These are phyloP conservation scores for Fragosphaeria purpurea DNA, from an alignment of 2,329 filamentous ascomycete species.

Conservation along the genomic window DNA sequence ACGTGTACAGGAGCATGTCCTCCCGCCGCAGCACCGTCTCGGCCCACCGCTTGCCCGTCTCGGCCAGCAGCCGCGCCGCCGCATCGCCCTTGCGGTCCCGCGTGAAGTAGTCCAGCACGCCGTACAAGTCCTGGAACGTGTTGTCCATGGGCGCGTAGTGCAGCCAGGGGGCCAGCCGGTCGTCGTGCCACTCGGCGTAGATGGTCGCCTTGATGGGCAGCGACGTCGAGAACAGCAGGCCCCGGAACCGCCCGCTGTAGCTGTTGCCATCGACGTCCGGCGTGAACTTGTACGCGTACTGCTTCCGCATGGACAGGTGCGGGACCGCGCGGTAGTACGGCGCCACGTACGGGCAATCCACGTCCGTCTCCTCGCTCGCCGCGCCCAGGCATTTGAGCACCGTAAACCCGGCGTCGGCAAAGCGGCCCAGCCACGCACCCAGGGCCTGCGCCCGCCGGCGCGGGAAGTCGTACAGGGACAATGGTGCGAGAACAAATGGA, in stretches of 20 bases:
- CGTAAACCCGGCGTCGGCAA: constrained; percentile 35
- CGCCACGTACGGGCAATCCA: constrained; percentile 28
- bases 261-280: constrained; percentile 61
- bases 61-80: constrained; percentile 48
- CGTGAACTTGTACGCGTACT: constrained; percentile 51
- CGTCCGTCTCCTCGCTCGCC: constrained; percentile 10
- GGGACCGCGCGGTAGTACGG: constrained; percentile 24
- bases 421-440: constrained; percentile 30
- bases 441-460: constrained; percentile 20
- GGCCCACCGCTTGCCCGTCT: constrained; percentile 51
- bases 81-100: constrained; percentile 26
- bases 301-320: constrained; percentile 32
- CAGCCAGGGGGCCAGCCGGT: constrained; percentile 56
- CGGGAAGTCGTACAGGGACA: constrained; percentile 21
- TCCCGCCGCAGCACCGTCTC: constrained; percentile 50
- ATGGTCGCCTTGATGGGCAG: constrained; percentile 62
- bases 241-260: constrained; percentile 50
- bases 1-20: constrained; percentile 58
- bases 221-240: constrained; percentile 52
- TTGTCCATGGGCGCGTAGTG: constrained; percentile 66
- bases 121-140: constrained; percentile 55
- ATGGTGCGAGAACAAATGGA: constrained; percentile 34
- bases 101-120: constrained; percentile 52
- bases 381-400: constrained; percentile 25
- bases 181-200: constrained; percentile 67